phyloP scores from a whole-genome alignment of 1,284 basidiomycete species.

The Earliella scabrosa region DNA sequence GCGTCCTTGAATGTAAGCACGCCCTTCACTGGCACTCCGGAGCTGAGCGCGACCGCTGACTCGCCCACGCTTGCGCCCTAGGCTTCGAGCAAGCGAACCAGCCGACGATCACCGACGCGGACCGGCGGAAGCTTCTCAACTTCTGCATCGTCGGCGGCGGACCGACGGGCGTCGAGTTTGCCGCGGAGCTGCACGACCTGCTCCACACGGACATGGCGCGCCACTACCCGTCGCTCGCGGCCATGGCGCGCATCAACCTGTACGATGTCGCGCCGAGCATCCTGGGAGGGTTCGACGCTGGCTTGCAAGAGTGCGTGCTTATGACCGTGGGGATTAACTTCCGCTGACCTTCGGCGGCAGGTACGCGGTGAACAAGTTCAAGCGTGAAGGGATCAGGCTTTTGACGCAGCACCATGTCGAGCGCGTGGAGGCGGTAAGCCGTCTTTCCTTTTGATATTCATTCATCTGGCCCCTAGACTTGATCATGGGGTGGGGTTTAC shows the following conservation, averaged over 20 bases:
- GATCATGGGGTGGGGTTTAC: no score
- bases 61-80: no score
- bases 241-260: slow-evolving; percentile 69
- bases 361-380: slow-evolving; percentile 76
- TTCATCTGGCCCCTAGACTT: no score
- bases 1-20: slow-evolving; percentile 80
- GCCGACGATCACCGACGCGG: slow-evolving; percentile 66
- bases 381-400: slow-evolving; percentile 79
- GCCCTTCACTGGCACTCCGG: slow-evolving; percentile 2
- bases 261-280: slow-evolving; percentile 87
- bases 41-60: no score
- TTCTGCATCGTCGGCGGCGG: slow-evolving; percentile 85
- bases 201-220: slow-evolving; percentile 75
- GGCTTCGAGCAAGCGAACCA: slow-evolving; percentile 84
- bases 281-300: slow-evolving; percentile 78
- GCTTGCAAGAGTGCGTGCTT: slow-evolving; percentile 60
- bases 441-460: slow-evolving; percentile 17
- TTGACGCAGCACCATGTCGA: slow-evolving; percentile 82
- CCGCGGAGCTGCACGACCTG: slow-evolving; percentile 87
- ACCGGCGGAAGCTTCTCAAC: slow-evolving; percentile 71
- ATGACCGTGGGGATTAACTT: background rate
- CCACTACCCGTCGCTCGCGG: slow-evolving; percentile 67
- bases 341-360: slow-evolving; percentile 35
- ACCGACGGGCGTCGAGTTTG: slow-evolving; percentile 83
- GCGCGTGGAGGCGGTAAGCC: slow-evolving; percentile 66